These are phyloP conservation scores for Tanacetum coccineum DNA, from an alignment of 129 eudicot species.

Conservation along the genomic window DNA sequence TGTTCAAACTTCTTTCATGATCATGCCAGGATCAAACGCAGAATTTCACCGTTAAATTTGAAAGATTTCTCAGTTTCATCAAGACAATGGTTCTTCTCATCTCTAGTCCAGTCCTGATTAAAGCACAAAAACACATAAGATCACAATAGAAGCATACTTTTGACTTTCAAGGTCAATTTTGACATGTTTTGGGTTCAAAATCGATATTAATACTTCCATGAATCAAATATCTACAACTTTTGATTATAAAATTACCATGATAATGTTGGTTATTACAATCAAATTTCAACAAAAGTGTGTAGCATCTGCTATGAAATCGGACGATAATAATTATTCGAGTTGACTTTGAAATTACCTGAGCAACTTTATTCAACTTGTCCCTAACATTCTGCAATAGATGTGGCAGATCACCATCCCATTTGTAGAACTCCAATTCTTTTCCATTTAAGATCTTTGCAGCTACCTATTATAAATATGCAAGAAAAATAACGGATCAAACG, in stretches of 20 bases:
- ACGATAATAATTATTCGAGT: background rate
- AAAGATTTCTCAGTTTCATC: conserved; percentile 96
- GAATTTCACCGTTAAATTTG: conserved; percentile 68
- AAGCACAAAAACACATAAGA: conserved; percentile 15
- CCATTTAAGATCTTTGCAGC: conserved; percentile 65
- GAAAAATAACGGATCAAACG: background rate
- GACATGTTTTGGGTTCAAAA: background rate
- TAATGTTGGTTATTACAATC: background rate
- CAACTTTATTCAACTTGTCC: conserved; percentile 77
- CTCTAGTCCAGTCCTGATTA: conserved; percentile 83
- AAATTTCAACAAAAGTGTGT: background rate
- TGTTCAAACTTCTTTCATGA: conserved; percentile 13
- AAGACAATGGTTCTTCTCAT: conserved; percentile 87
- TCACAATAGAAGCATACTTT: conserved; percentile 12
- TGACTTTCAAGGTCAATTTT: conserved; percentile 22
- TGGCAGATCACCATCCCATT: conserved; percentile 86
- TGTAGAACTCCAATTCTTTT: conserved; percentile 85
- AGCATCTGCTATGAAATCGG: background rate
- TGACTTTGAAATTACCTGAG: conserved; percentile 56
- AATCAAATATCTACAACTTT: background rate
- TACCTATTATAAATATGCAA: conserved; percentile 41
- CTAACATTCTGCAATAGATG: conserved; percentile 76
- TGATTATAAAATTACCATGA: too few species aligned
- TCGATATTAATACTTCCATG: background rate
- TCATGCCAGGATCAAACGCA: conserved; percentile 68